Conservation (phyloP, 345 rosid genomes). For the Eucalyptus albens region DNA sequence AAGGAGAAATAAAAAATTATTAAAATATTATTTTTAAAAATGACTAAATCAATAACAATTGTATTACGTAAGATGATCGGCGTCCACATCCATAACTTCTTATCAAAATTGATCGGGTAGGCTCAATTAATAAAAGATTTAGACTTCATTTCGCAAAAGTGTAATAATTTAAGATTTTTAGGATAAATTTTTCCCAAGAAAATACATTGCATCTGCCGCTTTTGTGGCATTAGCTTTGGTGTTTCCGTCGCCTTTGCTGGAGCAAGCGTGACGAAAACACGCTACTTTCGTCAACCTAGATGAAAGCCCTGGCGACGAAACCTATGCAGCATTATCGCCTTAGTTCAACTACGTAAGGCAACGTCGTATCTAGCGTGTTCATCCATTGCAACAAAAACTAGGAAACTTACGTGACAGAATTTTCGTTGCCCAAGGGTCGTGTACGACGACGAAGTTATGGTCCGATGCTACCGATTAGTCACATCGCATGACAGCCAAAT, state of each 20-base stretch:
- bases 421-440: neutral
- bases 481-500: neutral
- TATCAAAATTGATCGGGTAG: rapidly evolving
- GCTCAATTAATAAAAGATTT: too few relatives aligned
- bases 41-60: too few relatives aligned
- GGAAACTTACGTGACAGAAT: neutral
- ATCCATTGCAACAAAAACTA: neutral
- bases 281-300: neutral
- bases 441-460: neutral
- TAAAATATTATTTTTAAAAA: too few relatives aligned
- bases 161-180: too few relatives aligned
- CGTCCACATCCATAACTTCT: rapidly evolving
- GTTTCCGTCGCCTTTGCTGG: neutral
- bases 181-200: too few relatives aligned
- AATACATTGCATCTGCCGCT: neutral
- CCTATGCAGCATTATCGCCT: neutral
- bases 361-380: neutral
- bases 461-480: neutral
- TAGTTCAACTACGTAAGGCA: neutral
- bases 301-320: neutral
- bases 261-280: neutral
- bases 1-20: too few relatives aligned
- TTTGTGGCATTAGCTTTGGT: neutral
- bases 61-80: rapidly evolving
- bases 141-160: too few relatives aligned